Evolutionary conservation across 371 early-diverging fungal genomes (phyloP).

Genomic region (Choanephora cucurbitarum): DNA sequence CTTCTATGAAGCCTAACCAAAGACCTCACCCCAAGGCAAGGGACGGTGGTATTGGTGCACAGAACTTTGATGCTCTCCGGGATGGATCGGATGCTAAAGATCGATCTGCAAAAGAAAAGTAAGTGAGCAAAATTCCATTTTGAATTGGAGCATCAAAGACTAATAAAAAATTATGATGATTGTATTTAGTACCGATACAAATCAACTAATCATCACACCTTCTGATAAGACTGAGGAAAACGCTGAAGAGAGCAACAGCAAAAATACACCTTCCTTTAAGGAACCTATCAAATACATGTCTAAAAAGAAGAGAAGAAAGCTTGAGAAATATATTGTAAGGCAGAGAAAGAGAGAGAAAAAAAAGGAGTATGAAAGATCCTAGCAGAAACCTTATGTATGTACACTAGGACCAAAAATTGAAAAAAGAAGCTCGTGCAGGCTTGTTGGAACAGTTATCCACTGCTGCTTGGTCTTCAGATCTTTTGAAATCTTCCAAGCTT

Average conservation of each 20-base stretch:
- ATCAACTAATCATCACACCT: conserved; percentile 47
- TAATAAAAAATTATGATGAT: too few relatives aligned
- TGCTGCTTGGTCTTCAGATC: conserved; percentile 69
- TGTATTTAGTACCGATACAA: conserved; percentile 28
- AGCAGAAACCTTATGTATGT: neutral
- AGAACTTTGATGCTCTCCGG: conserved; percentile 12
- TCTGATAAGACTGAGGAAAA: conserved; percentile 17
- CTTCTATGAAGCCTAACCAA: conserved; percentile 46
- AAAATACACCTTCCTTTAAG: conserved; percentile 14
- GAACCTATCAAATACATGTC: conserved; percentile 56
- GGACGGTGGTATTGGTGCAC: conserved; percentile 46
- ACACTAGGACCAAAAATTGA: conserved; percentile 83
- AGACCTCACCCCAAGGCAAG: conserved; percentile 53
- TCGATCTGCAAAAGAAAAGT: conserved; percentile 8
- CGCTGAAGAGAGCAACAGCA: conserved; percentile 8
- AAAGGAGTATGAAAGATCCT: too few relatives aligned
- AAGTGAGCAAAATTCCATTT: neutral
- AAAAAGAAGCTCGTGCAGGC: conserved; percentile 87
- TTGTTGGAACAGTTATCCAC: conserved; percentile 81
- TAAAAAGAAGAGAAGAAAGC: conserved; percentile 74
- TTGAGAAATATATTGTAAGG: conserved; percentile 82
- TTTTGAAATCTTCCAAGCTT: conserved; percentile 79
- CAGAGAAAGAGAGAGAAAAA: too few relatives aligned
- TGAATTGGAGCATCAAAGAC: too few relatives aligned
- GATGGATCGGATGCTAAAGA: neutral